phyloP scores from a whole-genome alignment of 805 yeast genomes.

The Wickerhamomyces bovis region DNA sequence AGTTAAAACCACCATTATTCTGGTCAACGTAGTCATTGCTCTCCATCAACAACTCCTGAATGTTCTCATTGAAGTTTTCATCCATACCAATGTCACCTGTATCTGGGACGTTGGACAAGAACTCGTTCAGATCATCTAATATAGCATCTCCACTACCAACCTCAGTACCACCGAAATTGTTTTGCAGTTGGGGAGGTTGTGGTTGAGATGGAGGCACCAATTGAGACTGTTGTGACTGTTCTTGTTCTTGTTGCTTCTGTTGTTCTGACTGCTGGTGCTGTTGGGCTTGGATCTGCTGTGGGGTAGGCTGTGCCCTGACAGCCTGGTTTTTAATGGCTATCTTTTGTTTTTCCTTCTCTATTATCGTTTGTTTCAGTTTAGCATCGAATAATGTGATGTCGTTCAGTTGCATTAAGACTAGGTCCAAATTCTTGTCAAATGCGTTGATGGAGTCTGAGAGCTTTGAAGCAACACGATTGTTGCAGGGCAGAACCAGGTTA shows the following conservation, averaged over 20 bases:
- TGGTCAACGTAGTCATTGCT: conserved; percentile 6
- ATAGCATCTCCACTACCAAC: conserved; percentile 15
- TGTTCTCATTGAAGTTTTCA: conserved; percentile 20
- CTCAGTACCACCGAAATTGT: conserved; percentile 4
- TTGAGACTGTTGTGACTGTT: conserved; percentile 3
- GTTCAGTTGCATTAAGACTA: conserved; percentile 19
- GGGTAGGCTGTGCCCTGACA: conserved; percentile 3
- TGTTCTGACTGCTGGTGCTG: conserved; percentile 5
- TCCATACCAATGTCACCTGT: conserved; percentile 24
- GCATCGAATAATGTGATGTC: conserved; percentile 16
- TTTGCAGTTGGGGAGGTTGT: not conserved
- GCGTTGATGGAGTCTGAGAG: conserved; percentile 13
- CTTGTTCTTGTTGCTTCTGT: conserved; percentile 1
- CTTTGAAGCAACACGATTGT: conserved; percentile 3
- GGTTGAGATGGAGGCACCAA: not conserved
- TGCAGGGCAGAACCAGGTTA: conserved; percentile 20
- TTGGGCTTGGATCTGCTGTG: conserved; percentile 3
- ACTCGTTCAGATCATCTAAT: conserved; percentile 24
- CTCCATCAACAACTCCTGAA: conserved; percentile 20
- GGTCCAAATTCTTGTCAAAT: conserved; percentile 19
- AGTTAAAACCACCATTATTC: not conserved
- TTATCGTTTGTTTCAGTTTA: conserved; percentile 13
- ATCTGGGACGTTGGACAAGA: conserved; percentile 26
- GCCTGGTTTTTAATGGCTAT: not conserved
- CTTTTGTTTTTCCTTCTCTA: conserved; percentile 11